Evolutionary conservation across 2,329 filamentous ascomycete species (phyloP).

Genomic region (Beauveria pseudobassiana): DNA sequence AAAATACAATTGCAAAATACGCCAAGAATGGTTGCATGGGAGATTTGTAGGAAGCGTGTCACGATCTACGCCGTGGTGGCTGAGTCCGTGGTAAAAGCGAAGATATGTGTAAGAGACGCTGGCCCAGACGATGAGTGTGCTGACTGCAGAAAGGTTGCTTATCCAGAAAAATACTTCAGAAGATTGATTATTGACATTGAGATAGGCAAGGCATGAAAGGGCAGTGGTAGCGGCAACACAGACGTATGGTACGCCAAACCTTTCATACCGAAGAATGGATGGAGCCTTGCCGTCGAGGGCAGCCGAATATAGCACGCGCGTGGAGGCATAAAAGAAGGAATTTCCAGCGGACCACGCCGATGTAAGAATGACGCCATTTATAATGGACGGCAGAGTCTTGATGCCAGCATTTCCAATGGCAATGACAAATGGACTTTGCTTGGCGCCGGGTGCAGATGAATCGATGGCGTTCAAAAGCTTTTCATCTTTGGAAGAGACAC

Average conservation of each 20-base stretch:
- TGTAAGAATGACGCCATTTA: constrained; percentile 52
- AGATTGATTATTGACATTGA: constrained; percentile 49
- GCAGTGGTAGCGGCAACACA: constrained; percentile 32
- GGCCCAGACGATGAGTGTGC: constrained; percentile 61
- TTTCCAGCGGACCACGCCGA: constrained; percentile 53
- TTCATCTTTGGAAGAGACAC: constrained; percentile 28
- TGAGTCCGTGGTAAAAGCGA: constrained; percentile 59
- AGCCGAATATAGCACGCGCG: constrained; percentile 39
- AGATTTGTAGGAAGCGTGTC: constrained; percentile 56
- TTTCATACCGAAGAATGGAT: constrained; percentile 27
- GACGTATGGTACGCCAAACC: constrained; percentile 24
- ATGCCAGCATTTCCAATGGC: constrained; percentile 43
- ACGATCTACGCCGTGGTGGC: constrained; percentile 56
- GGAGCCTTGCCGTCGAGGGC: constrained; percentile 35
- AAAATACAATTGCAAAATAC: constrained; percentile 54
- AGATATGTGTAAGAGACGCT: constrained; percentile 62
- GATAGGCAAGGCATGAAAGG: constrained; percentile 57
- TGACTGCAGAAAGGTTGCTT: constrained; percentile 56
- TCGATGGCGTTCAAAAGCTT: constrained; percentile 43
- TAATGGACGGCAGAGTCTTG: constrained; percentile 36
- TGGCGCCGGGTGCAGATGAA: constrained; percentile 26
- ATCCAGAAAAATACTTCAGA: constrained; percentile 57
- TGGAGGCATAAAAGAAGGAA: constrained; percentile 46
- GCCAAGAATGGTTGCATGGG: constrained; percentile 62
- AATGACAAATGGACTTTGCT: constrained; percentile 51